These are phyloP conservation scores for Apiosordaria backusii DNA, from an alignment of 495 filamentous ascomycete genomes.

Conservation along the genomic window DNA sequence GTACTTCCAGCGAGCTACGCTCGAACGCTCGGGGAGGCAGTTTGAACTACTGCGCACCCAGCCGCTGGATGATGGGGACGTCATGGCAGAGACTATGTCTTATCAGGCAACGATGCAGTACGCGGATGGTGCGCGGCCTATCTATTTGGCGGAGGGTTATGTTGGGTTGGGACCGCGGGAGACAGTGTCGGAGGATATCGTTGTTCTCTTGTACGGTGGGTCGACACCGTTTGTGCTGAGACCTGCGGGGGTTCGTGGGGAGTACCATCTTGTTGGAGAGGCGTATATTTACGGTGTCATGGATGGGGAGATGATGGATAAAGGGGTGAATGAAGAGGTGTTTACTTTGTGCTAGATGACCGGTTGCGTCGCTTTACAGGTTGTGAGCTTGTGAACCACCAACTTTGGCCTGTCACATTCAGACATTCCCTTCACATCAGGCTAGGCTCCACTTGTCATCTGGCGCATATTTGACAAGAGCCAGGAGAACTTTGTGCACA, in stretches of 20 bases:
- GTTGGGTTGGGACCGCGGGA: not conserved
- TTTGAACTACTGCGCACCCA: not conserved
- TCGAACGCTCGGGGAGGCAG: not conserved
- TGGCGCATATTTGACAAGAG: too few species aligned
- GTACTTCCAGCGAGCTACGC: not conserved
- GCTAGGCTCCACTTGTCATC: too few species aligned
- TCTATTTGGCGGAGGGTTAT: not conserved
- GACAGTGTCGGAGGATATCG: not conserved
- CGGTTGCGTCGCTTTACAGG: too few species aligned
- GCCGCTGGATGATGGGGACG: not conserved
- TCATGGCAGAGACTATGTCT: not conserved
- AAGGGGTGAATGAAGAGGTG: not conserved
- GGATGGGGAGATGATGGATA: not conserved
- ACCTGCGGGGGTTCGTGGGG: not conserved
- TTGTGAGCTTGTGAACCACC: too few species aligned
- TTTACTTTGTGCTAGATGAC: not conserved
- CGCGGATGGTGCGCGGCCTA: not conserved
- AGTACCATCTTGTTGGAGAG: not conserved
- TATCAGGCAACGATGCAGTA: not conserved
- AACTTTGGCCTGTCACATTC: too few species aligned
- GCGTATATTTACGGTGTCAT: not conserved
- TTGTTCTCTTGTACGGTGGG: not conserved
- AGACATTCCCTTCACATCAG: too few species aligned
- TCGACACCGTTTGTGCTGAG: constrained; percentile 1
- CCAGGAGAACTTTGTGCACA: too few species aligned